phyloP scores from a whole-genome alignment of 345 rosid genomes.

The Populus euphratica region DNA sequence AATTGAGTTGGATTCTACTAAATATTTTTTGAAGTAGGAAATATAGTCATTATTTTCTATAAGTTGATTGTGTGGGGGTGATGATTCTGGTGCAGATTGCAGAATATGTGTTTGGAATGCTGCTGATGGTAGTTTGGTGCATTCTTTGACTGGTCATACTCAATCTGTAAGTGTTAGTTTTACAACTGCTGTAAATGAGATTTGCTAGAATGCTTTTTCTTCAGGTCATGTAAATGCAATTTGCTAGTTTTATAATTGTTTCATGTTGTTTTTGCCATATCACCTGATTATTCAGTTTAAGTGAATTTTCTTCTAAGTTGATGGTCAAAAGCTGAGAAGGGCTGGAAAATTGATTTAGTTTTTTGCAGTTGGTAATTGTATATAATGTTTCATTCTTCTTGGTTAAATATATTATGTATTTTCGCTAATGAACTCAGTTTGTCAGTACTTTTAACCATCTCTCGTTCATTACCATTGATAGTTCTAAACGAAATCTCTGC shows the following conservation, averaged over 20 bases:
- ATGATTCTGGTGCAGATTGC: constrained; percentile 65
- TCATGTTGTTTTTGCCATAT: background rate
- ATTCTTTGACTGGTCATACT: constrained; percentile 95
- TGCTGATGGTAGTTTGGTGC: constrained; percentile 92
- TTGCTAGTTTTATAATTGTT: background rate
- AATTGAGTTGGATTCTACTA: background rate
- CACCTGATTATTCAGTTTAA: background rate
- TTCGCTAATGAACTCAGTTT: background rate
- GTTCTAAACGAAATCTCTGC: background rate
- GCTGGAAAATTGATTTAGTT: background rate
- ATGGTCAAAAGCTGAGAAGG: background rate
- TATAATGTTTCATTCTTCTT: background rate
- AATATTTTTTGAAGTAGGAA: background rate
- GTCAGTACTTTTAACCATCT: background rate
- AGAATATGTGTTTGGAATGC: constrained; percentile 99
- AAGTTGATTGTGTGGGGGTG: background rate
- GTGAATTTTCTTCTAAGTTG: background rate
- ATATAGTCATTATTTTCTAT: background rate
- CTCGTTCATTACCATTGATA: background rate
- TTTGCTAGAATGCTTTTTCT: background rate
- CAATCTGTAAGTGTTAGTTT: constrained; percentile 62
- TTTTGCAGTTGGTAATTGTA: background rate
- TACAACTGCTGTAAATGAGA: background rate
- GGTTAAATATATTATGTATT: background rate
- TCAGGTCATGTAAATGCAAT: background rate